A percentile compares a stretch with the other conserved stretches of the same genome.
Evolutionary conservation across 169 alveolate species (phyloP).

Genomic region (Eimeria acervulina): DNA sequence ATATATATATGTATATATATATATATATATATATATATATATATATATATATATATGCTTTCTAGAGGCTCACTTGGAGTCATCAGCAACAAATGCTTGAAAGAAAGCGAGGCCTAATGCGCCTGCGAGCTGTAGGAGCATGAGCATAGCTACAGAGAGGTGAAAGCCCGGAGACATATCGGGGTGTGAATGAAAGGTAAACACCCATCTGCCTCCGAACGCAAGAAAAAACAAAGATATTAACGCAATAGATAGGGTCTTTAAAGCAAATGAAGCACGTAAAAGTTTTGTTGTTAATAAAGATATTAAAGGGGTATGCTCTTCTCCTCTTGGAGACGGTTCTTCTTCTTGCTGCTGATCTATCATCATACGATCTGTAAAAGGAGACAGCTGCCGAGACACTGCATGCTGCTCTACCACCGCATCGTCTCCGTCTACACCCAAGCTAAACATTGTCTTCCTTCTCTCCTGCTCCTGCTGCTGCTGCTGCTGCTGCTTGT

Average conservation of each 20-base stretch:
- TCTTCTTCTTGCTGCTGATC: constrained; percentile 81
- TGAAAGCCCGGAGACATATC: constrained; percentile 92
- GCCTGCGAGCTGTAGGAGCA: constrained; percentile 91
- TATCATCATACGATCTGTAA: not conserved
- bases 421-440: constrained; percentile 83
- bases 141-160: constrained; percentile 90
- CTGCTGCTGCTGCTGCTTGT: too few relatives aligned
- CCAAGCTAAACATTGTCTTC: constrained; percentile 72
- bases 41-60: not conserved
- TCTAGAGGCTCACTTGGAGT: constrained; percentile 86
- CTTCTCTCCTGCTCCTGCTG: constrained; percentile 78
- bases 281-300: constrained; percentile 91
- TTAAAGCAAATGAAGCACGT: constrained; percentile 90
- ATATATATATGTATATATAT: too few relatives aligned
- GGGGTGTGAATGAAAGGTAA: constrained; percentile 92
- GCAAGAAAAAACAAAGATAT: constrained; percentile 93
- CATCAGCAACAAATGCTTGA: constrained; percentile 93
- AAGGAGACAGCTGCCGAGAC: constrained; percentile 38
- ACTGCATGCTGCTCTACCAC: constrained; percentile 70
- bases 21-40: too few relatives aligned
- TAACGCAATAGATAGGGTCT: constrained; percentile 89
- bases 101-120: constrained; percentile 91
- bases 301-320: constrained; percentile 91
- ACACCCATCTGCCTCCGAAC: constrained; percentile 92
- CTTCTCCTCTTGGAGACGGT: constrained; percentile 92